Evolutionary conservation across 1,139 yeast species (phyloP), one percentile per base, ranked within the genome.

Genomic region (Suhomyces anneliseae): DNA sequence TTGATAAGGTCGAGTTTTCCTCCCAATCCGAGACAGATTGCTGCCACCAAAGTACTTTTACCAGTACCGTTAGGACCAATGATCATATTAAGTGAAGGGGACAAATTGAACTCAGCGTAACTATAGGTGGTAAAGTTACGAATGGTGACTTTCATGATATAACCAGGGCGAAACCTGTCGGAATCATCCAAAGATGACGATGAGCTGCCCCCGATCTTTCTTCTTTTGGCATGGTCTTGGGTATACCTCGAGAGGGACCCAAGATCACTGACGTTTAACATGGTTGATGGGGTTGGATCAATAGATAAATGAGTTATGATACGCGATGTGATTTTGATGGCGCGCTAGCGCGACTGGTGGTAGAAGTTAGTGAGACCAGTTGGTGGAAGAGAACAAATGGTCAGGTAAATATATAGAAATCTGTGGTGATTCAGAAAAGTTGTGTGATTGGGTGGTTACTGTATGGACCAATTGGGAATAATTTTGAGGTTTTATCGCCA

Each of bases 41-140:
- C 98, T 49, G 97, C 90, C 7, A 93, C 96, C 56, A 93, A 81
- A 0, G 99, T 90, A 42, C 95, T 85, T 62, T 95, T 95, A 7
- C 99, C 99, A 0, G 97, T 83, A 36, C 99, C 99, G 62, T 95
- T 95, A 7, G 99, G 98, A 0, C 98, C 99, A 46, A 93, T 87
- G 49, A 95, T 87, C 89, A 95, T 83, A 63, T 95, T 95, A 61
- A 95, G 73, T 3, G 85, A 77, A 0, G 98, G 97, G 0, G 95
- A 88, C 44, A 92, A 76, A 39, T 76, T 73, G 64, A 90, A 92
- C 61, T 87, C 93, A 0, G 93, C 87, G 47, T 81, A 72, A 3
- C 83, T 69, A 61, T 92, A 92, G 0, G 97, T 90, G 58, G 95
- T 90, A 70, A 92, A 92, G 65, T 92, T 88, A 50, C 67, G 68